Evolutionary conservation across 768 basidiomycete genomes (phyloP), one percentile per base, ranked within the genome.

Genomic region (Mycena olivaceomarginata): DNA sequence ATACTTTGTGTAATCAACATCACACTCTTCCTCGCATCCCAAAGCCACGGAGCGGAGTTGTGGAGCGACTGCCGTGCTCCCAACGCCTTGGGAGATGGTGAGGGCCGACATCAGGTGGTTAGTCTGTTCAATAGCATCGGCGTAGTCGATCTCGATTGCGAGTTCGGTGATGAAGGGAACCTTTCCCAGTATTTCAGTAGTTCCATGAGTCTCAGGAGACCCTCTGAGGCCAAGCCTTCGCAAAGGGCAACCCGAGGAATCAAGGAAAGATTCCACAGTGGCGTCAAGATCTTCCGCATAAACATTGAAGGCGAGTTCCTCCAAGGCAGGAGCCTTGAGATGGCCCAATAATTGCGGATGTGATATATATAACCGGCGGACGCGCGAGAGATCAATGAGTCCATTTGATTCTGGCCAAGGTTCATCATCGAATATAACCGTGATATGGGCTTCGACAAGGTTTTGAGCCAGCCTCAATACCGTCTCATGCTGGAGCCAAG

Each of bases 381-480:
- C 41, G 5, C n/a, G 18, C 8, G 18, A 8, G 11, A 75, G 37
- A 20, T 67, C 62, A 10, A 66, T 57, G 41, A 16, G 11, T 45
- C 41, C 45, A 8, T 13, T 20, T 1, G 65, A 9, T 6, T 22
- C 53, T 43, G 60, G 45, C 67, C 39, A 56, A 31, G 6, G 31
- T 11, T n/a, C 41, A 20, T 45, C 51, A 16, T 51, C 67, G 25
- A 56, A 64, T 1, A 0, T 5, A 31, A 70, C 18, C 15, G 2
- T 4, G 39, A 75, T 65, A 2, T 22, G 51, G 11, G 46, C 68
- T 15, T 75, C 53, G 41, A 75, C 67, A 18, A 75, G 48, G 62
- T 65, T 63, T 3, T 13, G 31, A 1, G 62, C 68, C 4, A 57
- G 25, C 45, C 15, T 57, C 40, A 75, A 46, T 12, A 70, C 31